Conservation (phyloP, 1,139 yeast genomes). For the Meyerozyma carpophila region DNA sequence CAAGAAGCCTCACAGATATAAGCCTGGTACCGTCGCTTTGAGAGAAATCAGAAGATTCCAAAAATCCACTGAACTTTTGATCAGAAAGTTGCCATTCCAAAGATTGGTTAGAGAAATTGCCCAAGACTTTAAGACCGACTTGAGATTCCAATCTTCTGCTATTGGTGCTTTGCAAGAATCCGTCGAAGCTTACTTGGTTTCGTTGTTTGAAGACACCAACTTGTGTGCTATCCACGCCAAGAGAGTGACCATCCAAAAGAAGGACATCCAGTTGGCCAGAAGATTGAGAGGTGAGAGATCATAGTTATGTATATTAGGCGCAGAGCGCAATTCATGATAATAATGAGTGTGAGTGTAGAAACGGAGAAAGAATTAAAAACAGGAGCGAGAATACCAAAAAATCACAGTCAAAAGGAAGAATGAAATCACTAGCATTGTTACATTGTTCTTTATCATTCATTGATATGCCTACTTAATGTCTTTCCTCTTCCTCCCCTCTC, state of each 20-base stretch:
- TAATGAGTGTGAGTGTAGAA: background rate
- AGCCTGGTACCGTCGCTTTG: conserved; percentile 99
- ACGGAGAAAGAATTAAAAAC: too few species aligned
- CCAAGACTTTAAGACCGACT: conserved; percentile 96
- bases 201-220: conserved; percentile 93
- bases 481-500: background rate
- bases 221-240: conserved; percentile 99
- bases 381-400: too few species aligned
- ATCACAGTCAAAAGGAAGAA: too few species aligned
- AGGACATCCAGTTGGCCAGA: conserved; percentile 50
- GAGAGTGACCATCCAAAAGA: conserved; percentile 55
- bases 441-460: too few species aligned
- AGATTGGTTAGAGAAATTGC: conserved; percentile 98
- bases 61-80: conserved; percentile 93
- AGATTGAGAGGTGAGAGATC: conserved; percentile 33
- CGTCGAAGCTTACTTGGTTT: conserved; percentile 91
- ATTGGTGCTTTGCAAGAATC: conserved; percentile 99
- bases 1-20: conserved; percentile 99
- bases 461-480: too few species aligned
- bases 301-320: conserved; percentile 2
- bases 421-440: too few species aligned
- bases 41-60: conserved; percentile 99
- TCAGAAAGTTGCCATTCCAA: conserved; percentile 98
- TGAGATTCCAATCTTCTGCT: conserved; percentile 98
- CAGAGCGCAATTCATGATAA: conserved; percentile 1